Evolutionary conservation across 1,284 basidiomycete species (phyloP).

Genomic region (Trametes polyzona): DNA sequence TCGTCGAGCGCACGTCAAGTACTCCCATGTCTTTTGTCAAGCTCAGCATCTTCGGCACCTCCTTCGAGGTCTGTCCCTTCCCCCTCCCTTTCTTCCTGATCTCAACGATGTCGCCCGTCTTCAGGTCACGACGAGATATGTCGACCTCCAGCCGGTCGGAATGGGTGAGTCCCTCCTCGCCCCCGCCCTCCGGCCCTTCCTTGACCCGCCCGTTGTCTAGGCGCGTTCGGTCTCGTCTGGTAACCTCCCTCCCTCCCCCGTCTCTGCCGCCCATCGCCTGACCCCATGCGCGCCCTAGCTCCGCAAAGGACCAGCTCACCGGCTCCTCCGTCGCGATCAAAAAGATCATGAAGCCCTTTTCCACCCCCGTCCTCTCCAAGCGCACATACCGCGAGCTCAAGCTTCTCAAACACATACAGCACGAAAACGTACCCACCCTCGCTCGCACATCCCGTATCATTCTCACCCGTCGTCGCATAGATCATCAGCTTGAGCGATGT

Average conservation of each 20-base stretch:
- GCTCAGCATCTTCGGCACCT: conserved; percentile 97
- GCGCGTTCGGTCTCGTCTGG: conserved; percentile 97
- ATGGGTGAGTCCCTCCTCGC: conserved; percentile 74
- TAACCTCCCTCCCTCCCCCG: conserved; percentile 42
- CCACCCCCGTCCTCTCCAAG: conserved; percentile 96
- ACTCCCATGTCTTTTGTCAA: conserved; percentile 96
- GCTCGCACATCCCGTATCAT: neutral
- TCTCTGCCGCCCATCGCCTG: neutral
- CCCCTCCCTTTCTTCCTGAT: neutral
- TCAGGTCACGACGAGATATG: conserved; percentile 97
- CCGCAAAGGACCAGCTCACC: conserved; percentile 97
- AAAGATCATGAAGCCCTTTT: conserved; percentile 92
- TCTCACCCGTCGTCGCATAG: conserved; percentile 44
- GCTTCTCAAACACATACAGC: conserved; percentile 97
- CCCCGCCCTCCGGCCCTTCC: conserved; percentile 19
- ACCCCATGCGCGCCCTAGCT: conserved; percentile 51
- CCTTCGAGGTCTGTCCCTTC: conserved; percentile 72
- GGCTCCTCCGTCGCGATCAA: conserved; percentile 85
- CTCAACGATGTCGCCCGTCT: conserved; percentile 31
- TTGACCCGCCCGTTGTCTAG: conserved; percentile 41
- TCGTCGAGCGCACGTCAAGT: neutral
- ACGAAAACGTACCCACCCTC: conserved; percentile 82
- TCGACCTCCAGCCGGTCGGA: conserved; percentile 99
- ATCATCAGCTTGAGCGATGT: conserved; percentile 99
- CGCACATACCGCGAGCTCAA: conserved; percentile 98